Percentiles rank a stretch among this genome's conserved stretches.
These are phyloP conservation scores for Cystofilobasidium ferigula DNA, from an alignment of 768 basidiomycete species.

Conservation along the genomic window DNA sequence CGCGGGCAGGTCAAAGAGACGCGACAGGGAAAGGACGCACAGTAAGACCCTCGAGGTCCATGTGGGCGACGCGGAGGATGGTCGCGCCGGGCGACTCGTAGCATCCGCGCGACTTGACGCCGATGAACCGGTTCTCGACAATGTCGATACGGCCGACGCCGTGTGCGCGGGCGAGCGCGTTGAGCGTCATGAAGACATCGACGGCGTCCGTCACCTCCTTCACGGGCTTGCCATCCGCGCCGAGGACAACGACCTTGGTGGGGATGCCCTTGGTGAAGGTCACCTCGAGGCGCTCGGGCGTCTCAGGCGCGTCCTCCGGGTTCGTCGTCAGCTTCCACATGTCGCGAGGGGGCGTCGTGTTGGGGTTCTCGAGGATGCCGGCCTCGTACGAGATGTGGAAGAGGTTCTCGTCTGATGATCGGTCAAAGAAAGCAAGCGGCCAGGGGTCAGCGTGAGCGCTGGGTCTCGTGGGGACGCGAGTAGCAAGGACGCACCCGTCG, in stretches of 20 bases:
- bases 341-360: constrained; percentile 82
- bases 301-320: constrained; percentile 66
- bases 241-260: constrained; percentile 55
- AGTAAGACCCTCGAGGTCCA: constrained; percentile 95
- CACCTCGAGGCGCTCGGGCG: constrained; percentile 67
- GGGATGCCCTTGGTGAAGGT: constrained; percentile 83
- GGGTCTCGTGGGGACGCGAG: neutral
- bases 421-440: neutral
- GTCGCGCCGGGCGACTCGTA: constrained; percentile 97
- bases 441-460: neutral
- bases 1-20: too few species aligned
- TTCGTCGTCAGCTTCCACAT: constrained; percentile 97
- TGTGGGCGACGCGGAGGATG: constrained; percentile 85
- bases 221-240: constrained; percentile 31
- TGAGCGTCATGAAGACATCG: constrained; percentile 83
- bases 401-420: constrained; percentile 70
- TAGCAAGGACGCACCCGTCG: constrained; percentile 47
- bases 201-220: constrained; percentile 79
- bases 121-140: constrained; percentile 98
- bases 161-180: constrained; percentile 84
- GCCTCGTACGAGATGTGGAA: constrained; percentile 99
- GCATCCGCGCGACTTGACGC: constrained; percentile 98
- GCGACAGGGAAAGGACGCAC: too few species aligned
- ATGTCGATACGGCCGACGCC: constrained; percentile 96
- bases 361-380: constrained; percentile 93